phyloP scores from a whole-genome alignment of 2,329 filamentous ascomycete genomes.

The Penicillium sp. region DNA sequence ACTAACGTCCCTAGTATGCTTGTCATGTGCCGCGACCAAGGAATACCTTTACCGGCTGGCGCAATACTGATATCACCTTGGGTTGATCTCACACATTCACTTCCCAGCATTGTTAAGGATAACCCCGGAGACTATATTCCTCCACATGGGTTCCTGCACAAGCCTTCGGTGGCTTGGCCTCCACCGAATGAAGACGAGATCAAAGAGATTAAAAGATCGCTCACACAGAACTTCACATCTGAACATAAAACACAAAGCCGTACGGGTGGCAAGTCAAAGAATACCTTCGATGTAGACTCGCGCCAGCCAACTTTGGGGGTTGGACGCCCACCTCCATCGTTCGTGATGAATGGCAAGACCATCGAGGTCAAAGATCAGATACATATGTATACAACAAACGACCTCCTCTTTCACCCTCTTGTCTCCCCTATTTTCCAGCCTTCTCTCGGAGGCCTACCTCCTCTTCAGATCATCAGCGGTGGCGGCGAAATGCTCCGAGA shows the following conservation, averaged over 20 bases:
- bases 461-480: constrained; percentile 82
- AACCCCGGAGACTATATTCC: constrained; percentile 87
- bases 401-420: constrained; percentile 81
- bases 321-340: constrained; percentile 54
- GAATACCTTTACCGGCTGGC: constrained; percentile 83
- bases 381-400: constrained; percentile 84
- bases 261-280: constrained; percentile 34
- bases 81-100: constrained; percentile 95
- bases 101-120: constrained; percentile 80
- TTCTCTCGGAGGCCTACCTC: constrained; percentile 86
- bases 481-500: constrained; percentile 89
- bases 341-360: constrained; percentile 72
- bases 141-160: constrained; percentile 83
- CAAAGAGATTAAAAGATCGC: constrained; percentile 50
- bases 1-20: constrained; percentile 59
- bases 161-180: constrained; percentile 89
- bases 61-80: constrained; percentile 91
- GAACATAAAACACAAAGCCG: constrained; percentile 17
- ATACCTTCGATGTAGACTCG: constrained; percentile 19
- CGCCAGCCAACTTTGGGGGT: neutral
- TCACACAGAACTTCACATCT: constrained; percentile 49
- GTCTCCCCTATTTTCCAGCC: constrained; percentile 89
- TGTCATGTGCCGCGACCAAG: constrained; percentile 79
- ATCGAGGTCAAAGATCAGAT: constrained; percentile 88
- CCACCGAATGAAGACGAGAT: constrained; percentile 82